Evolutionary conservation across 2,329 filamentous ascomycete genomes (phyloP), one percentile per base, ranked within the genome.

Genomic region (Hypocreales sp.): DNA sequence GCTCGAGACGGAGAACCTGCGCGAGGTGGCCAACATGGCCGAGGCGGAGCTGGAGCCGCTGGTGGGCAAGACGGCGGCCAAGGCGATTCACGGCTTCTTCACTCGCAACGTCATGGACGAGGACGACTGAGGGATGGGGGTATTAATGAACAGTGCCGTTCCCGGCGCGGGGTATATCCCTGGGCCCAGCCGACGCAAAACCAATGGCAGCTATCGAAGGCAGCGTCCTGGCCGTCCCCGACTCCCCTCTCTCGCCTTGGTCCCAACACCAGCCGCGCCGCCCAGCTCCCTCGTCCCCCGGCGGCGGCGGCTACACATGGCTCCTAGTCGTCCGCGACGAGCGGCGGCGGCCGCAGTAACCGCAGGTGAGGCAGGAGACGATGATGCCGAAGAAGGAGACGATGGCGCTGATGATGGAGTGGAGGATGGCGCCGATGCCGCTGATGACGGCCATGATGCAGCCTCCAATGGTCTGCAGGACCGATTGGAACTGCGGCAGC

Each of bases 11-110:
- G 76, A 78, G 37, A 92, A 73, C 51, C 61, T 98, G 19, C 60
- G 64, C 28, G 84, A 92, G 41, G 63, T 98, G 38, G 83, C 83
- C 18, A 93, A 94, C 53, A 82, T 92, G 71, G 63, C 61, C n/a
- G 63, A 74, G 32, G 65, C 67, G 26, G 79, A 86, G 40, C 53
- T 98, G 35, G 67, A 72, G 37, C 67, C 67, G 17, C 38, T 92
- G 31, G 74, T 95, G 15, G 90, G 90, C 1, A 74, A 61, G 36
- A 78, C 87, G 47, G 72, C 77, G 1, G 11, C 84, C 71, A 15
- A 69, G 75, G 47, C 72, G 55, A 81, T 95, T 20, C 59, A 72
- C 30, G 64, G 67, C 11, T 95, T 98, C 47, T 95, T 98, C 41
- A 78, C 77, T 14, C 55, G 63, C 26, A 69, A 72, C 41, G 48